phyloP scores from a whole-genome alignment of 441 rosid genomes.

The Pelargonium myrrhifolium region DNA sequence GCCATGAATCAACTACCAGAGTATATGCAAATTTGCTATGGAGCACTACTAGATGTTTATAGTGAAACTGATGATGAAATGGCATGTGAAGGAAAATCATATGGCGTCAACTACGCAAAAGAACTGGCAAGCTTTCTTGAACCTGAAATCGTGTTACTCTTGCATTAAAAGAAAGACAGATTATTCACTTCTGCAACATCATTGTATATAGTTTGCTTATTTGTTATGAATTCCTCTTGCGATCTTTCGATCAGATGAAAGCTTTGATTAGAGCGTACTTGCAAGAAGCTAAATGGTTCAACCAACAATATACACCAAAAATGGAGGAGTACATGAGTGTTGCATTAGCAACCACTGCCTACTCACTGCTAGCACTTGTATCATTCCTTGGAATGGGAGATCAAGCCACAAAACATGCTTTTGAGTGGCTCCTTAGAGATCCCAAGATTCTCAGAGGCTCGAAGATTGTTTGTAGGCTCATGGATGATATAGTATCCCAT shows the following conservation, averaged over 20 bases:
- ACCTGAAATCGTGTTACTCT: no score
- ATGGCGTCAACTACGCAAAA: neutral
- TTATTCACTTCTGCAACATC: no score
- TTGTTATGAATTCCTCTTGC: no score
- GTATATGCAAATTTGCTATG: neutral
- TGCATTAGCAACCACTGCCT: neutral
- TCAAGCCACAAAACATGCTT: neutral
- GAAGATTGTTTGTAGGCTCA: neutral
- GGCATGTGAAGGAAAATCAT: neutral
- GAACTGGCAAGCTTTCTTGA: neutral
- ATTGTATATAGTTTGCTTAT: no score
- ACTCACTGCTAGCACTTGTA: neutral
- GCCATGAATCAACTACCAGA: neutral
- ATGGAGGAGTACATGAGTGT: neutral
- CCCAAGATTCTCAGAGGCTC: neutral
- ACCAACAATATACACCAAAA: neutral
- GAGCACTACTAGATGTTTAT: neutral
- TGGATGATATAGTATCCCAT: neutral
- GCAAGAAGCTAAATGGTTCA: neutral
- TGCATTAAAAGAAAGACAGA: no score
- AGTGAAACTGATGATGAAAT: neutral
- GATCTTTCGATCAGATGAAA: neutral
- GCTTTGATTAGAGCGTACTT: neutral
- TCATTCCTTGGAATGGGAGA: neutral
- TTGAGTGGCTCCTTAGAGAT: neutral